Percentiles rank a stretch among this genome's conserved stretches.
Conservation (phyloP, 768 basidiomycete genomes). For the Boletus patriciae region DNA sequence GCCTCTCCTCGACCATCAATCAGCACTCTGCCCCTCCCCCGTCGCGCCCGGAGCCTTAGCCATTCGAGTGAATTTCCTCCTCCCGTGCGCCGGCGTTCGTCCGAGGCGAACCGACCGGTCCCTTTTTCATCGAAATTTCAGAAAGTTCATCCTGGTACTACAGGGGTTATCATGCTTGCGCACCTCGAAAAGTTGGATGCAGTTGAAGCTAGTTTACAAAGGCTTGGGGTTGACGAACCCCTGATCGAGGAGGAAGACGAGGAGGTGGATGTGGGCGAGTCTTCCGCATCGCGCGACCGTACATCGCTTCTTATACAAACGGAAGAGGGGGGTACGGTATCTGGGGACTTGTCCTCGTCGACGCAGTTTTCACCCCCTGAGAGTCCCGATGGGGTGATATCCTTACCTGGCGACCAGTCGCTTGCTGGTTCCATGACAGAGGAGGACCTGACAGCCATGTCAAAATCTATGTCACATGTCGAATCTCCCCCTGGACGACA, state of each 20-base stretch:
- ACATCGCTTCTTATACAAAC: constrained; percentile 33
- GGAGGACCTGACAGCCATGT: constrained; percentile 71
- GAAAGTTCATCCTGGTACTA: constrained; percentile 80
- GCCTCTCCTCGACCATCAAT: constrained; percentile 62
- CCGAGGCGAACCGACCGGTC: constrained; percentile 69
- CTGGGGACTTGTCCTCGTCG: constrained; percentile 34
- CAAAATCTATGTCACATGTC: constrained; percentile 72
- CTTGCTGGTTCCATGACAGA: constrained; percentile 59
- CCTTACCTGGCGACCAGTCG: constrained; percentile 57
- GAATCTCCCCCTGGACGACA: constrained; percentile 48
- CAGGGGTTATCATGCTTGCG: constrained; percentile 81
- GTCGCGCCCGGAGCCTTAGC: constrained; percentile 57
- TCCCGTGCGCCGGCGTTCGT: constrained; percentile 60
- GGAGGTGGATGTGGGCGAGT: constrained; percentile 65
- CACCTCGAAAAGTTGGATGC: constrained; percentile 84
- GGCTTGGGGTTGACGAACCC: constrained; percentile 62
- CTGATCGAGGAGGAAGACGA: constrained; percentile 51
- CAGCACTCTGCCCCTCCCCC: constrained; percentile 58
- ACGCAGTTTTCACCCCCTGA: constrained; percentile 54
- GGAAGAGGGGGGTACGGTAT: constrained; percentile 14
- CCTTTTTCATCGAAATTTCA: constrained; percentile 84
- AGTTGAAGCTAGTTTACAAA: constrained; percentile 74
- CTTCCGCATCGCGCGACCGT: constrained; percentile 27
- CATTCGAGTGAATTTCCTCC: constrained; percentile 70
- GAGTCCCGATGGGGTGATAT: constrained; percentile 51